Evolutionary conservation across 805 yeast genomes (phyloP).

Genomic region (Pichia scutulata): DNA sequence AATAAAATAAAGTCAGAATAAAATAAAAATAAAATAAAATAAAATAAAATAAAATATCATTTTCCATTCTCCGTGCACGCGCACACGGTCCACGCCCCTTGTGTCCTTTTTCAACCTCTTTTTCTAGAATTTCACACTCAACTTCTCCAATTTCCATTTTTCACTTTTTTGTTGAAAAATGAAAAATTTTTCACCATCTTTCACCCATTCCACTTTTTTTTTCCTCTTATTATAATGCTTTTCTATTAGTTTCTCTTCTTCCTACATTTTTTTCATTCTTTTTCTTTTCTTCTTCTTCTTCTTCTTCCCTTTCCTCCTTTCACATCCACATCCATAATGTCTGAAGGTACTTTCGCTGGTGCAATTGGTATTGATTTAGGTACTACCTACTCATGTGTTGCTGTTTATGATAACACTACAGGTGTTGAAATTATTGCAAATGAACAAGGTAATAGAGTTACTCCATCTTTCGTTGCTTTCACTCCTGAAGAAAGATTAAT

Average conservation of each 20-base stretch:
- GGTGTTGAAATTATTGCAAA: slow-evolving; percentile 75
- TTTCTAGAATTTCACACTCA: background rate
- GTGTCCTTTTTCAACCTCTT: background rate
- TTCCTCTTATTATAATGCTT: background rate
- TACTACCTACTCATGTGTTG: slow-evolving; percentile 76
- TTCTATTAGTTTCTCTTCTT: background rate
- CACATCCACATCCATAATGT: slow-evolving; percentile 37
- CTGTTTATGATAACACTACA: slow-evolving; percentile 54
- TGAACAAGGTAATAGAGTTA: slow-evolving; percentile 82
- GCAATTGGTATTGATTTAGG: slow-evolving; percentile 98
- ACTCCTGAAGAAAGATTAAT: slow-evolving; percentile 70
- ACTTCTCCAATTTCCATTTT: background rate
- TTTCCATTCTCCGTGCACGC: background rate
- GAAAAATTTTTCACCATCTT: background rate
- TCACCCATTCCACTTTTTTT: background rate
- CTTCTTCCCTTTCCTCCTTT: background rate
- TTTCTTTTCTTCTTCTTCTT: background rate
- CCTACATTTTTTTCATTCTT: background rate
- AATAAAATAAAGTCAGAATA: too few relatives aligned
- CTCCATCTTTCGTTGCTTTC: slow-evolving; percentile 78
- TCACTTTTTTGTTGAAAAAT: background rate
- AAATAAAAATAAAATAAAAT: too few relatives aligned
- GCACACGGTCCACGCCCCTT: background rate
- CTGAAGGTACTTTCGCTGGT: slow-evolving; percentile 99
- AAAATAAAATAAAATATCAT: too few relatives aligned